Evolutionary conservation across 768 basidiomycete genomes (phyloP).

Genomic region (Gloeostereum incarnatum): DNA sequence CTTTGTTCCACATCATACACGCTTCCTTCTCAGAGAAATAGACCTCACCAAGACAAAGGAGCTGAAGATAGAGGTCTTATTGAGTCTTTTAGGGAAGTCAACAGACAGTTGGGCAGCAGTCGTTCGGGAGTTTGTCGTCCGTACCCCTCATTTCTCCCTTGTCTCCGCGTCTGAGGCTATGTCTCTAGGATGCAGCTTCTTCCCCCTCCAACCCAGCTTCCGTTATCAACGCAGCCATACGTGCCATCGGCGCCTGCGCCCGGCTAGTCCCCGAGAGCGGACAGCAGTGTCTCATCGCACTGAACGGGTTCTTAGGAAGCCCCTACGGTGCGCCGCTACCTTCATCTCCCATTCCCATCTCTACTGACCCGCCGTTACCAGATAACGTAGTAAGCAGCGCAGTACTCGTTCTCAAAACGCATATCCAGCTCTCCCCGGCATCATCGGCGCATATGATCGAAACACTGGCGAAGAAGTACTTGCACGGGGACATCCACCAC

Average conservation of each 20-base stretch:
- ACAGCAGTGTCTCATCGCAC: conserved; percentile 61
- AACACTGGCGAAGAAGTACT: no score
- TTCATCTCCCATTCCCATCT: background rate
- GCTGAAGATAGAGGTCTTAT: conserved; percentile 67
- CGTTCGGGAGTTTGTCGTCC: conserved; percentile 77
- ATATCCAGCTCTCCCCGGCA: conserved; percentile 79
- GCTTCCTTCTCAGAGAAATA: conserved; percentile 61
- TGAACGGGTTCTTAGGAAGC: conserved; percentile 77
- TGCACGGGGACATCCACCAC: conserved; percentile 77
- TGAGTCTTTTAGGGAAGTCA: conserved; percentile 52
- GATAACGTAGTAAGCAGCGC: conserved; percentile 73
- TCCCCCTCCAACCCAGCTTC: no score
- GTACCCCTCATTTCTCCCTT: no score
- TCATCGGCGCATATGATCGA: no score
- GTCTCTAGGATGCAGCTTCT: no score
- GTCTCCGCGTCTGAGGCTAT: no score
- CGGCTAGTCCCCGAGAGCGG: conserved; percentile 56
- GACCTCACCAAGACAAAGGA: conserved; percentile 62
- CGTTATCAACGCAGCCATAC: conserved; percentile 65
- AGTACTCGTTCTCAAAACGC: conserved; percentile 76
- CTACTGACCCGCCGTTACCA: conserved; percentile 16
- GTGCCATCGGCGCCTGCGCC: conserved; percentile 73
- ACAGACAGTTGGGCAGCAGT: conserved; percentile 63
- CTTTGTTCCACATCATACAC: conserved; percentile 50
- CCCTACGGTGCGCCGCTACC: conserved; percentile 44